Percentiles rank a stretch among this genome's conserved stretches.
These are phyloP conservation scores for Mortierella sp. DNA, from an alignment of 371 early-diverging fungal species.

Conservation along the genomic window DNA sequence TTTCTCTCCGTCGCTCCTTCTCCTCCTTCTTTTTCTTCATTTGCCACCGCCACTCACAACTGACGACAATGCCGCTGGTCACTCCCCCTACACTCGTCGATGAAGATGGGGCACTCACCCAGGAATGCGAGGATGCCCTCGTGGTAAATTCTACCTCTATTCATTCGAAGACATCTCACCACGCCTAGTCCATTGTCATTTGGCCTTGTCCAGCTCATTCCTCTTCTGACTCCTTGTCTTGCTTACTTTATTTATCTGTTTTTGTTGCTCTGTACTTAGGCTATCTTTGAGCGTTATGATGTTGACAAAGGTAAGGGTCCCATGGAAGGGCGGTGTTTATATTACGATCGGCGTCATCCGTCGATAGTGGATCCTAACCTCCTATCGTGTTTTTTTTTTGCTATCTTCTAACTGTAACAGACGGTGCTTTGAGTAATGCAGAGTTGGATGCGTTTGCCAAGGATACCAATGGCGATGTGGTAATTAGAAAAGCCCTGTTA, in stretches of 20 bases:
- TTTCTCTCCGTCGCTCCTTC: too few relatives aligned
- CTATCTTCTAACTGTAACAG: constrained; percentile 36
- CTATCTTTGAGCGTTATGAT: constrained; percentile 78
- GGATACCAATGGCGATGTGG: constrained; percentile 78
- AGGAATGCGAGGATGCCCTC: constrained; percentile 56
- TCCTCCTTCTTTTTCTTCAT: too few relatives aligned
- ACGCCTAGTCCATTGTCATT: too few relatives aligned
- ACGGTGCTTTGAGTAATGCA: constrained; percentile 66
- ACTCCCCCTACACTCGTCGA: constrained; percentile 55
- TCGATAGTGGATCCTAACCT: not conserved
- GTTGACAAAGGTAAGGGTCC: constrained; percentile 59
- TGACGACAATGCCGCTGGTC: constrained; percentile 36
- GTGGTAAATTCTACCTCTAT: too few relatives aligned
- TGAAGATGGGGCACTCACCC: constrained; percentile 57
- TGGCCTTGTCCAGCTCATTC: too few relatives aligned
- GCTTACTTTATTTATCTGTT: not conserved
- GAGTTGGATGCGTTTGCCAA: constrained; percentile 79
- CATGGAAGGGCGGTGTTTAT: too few relatives aligned
- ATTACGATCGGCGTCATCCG: too few relatives aligned
- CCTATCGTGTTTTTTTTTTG: not conserved
- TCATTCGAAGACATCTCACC: too few relatives aligned
- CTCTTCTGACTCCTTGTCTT: not conserved
- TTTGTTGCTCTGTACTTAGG: too few relatives aligned
- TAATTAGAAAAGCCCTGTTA: constrained; percentile 51
- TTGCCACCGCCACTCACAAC: not conserved